These are phyloP conservation scores for Murraya koenigii DNA, from an alignment of 345 rosid species.

Conservation along the genomic window DNA sequence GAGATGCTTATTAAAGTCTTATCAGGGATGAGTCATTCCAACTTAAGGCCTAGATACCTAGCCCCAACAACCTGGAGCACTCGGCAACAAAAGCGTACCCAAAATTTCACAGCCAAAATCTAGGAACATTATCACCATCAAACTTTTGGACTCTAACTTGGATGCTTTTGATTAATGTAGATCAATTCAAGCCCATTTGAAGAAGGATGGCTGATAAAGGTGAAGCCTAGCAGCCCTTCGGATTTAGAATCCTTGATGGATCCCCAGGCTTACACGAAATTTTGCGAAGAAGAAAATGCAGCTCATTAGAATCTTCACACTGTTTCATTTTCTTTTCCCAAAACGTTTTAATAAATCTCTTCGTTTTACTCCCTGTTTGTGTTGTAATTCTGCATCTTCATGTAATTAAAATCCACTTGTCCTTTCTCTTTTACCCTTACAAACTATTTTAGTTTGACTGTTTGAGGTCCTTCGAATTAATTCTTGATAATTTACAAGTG, in stretches of 20 bases:
- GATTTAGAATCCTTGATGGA: slow-evolving; percentile 78
- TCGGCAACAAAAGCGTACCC: not conserved
- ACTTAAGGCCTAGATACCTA: too few relatives aligned
- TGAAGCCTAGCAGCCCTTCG: slow-evolving; percentile 78
- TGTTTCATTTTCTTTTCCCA: not conserved
- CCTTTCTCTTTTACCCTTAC: too few relatives aligned
- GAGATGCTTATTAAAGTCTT: too few relatives aligned
- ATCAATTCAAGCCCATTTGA: slow-evolving; percentile 86
- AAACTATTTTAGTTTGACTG: not conserved
- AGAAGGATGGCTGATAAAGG: slow-evolving; percentile 96
- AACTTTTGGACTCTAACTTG: not conserved
- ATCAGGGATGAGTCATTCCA: too few relatives aligned
- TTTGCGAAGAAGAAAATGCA: slow-evolving; percentile 95
- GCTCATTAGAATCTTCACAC: slow-evolving; percentile 47
- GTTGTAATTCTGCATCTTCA: slow-evolving; percentile 17
- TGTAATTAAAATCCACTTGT: slow-evolving; percentile 11
- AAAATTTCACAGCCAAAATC: not conserved
- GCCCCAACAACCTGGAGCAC: too few relatives aligned
- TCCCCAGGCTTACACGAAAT: slow-evolving; percentile 73
- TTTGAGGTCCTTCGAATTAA: too few relatives aligned
- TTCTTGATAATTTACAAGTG: too few relatives aligned
- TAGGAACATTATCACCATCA: not conserved
- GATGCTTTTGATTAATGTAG: slow-evolving; percentile 30
- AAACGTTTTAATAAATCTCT: not conserved
- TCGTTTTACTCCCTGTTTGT: not conserved